phyloP scores from a whole-genome alignment of 2,329 filamentous ascomycete species.

The Fusarium transvaalense region DNA sequence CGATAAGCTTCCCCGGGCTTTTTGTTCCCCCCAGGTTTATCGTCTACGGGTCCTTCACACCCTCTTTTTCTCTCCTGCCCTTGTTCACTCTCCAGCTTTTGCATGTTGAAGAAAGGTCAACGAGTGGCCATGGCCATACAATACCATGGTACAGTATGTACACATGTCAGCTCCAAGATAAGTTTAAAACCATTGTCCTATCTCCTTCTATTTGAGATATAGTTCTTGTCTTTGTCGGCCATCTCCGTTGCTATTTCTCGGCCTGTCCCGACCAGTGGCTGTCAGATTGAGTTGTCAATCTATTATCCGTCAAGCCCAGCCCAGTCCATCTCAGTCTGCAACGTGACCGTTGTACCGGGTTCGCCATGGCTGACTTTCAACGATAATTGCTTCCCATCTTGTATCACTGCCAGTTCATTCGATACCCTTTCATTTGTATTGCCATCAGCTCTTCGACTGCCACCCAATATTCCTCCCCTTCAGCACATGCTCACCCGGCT shows the following conservation, averaged over 20 bases:
- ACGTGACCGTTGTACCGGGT: constrained; percentile 7
- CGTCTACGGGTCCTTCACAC: constrained; percentile 19
- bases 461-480: neutral
- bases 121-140: neutral
- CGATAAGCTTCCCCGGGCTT: constrained; percentile 22
- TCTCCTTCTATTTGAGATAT: constrained; percentile 32
- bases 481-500: neutral
- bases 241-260: constrained; percentile 31
- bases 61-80: neutral
- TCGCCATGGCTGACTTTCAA: neutral
- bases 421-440: neutral
- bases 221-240: constrained; percentile 19
- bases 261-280: constrained; percentile 20
- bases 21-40: constrained; percentile 14
- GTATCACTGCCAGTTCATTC: neutral
- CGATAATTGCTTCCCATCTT: neutral
- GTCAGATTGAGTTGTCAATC: neutral
- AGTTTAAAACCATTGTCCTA: constrained; percentile 1
- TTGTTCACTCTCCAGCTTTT: no score
- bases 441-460: neutral
- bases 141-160: neutral
- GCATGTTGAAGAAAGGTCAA: neutral
- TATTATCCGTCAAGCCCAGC: neutral
- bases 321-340: no score
- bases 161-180: constrained; percentile 18